These are phyloP conservation scores for Aspergillus costaricaensis DNA, from an alignment of 2,329 filamentous ascomycete genomes.

Conservation along the genomic window DNA sequence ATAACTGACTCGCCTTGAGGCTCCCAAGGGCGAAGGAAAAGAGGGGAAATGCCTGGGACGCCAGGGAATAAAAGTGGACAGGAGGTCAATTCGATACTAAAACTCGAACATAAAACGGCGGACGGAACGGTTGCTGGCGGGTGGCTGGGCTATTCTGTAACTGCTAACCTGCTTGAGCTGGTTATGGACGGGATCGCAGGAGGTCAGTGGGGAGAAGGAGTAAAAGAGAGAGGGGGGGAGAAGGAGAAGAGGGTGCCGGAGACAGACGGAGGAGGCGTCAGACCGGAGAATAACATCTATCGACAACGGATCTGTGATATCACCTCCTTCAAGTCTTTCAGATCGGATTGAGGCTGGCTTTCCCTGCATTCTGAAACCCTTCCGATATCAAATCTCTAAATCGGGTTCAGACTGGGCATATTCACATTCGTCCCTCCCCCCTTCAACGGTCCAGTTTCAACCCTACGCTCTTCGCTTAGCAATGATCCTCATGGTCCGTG, in stretches of 20 bases:
- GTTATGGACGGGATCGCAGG: slow-evolving; percentile 5
- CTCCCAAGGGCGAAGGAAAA: not conserved
- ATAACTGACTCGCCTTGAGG: slow-evolving; percentile 5
- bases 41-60: not conserved
- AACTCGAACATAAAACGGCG: slow-evolving; percentile 14
- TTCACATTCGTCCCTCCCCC: not conserved
- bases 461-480: not conserved
- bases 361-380: not conserved
- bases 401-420: not conserved
- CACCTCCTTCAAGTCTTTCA: not conserved
- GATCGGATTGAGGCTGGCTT: not conserved
- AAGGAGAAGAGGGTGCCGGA: too few species aligned
- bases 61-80: not conserved
- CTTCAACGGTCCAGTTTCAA: not conserved
- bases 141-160: slow-evolving; percentile 10
- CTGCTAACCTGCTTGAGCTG: not conserved
- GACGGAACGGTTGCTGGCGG: slow-evolving; percentile 10
- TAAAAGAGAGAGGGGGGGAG: too few species aligned
- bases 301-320: slow-evolving; percentile 19
- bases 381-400: not conserved
- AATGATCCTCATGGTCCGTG: not conserved
- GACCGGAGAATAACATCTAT: slow-evolving; percentile 17
- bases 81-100: not conserved
- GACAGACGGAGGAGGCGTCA: slow-evolving; percentile 10
- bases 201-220: slow-evolving; percentile 12